Evolutionary conservation across 2,329 filamentous ascomycete genomes (phyloP).

Genomic region (Mycocentrospora acerina): DNA sequence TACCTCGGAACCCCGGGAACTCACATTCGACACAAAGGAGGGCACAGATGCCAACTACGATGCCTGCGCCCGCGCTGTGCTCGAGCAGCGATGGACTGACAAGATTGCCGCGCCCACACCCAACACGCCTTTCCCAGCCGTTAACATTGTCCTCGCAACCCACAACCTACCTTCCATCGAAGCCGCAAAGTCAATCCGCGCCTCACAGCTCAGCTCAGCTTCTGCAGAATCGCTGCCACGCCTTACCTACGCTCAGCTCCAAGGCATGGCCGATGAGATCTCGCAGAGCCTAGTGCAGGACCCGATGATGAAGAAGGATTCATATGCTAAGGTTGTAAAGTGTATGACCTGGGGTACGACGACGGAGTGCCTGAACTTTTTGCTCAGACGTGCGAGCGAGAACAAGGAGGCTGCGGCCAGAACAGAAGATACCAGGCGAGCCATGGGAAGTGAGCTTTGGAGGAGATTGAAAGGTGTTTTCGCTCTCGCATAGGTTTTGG

Average conservation of each 20-base stretch:
- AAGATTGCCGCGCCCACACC: constrained; percentile 48
- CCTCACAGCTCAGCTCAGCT: constrained; percentile 42
- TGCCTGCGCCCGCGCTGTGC: constrained; percentile 65
- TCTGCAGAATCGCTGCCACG: constrained; percentile 31
- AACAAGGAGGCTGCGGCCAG: constrained; percentile 62
- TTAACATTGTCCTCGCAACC: constrained; percentile 72
- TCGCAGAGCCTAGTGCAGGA: constrained; percentile 59
- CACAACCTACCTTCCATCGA: constrained; percentile 76
- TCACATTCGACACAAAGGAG: constrained; percentile 57
- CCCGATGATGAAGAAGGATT: constrained; percentile 38
- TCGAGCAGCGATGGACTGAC: constrained; percentile 63
- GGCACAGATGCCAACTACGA: constrained; percentile 68
- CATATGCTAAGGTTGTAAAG: constrained; percentile 54
- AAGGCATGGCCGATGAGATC: constrained; percentile 95
- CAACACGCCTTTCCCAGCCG: constrained; percentile 42
- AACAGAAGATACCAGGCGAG: constrained; percentile 54
- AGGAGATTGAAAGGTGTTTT: constrained; percentile 37
- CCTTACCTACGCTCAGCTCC: constrained; percentile 73
- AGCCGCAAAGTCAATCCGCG: constrained; percentile 53
- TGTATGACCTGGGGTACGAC: constrained; percentile 59
- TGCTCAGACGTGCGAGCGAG: constrained; percentile 59
- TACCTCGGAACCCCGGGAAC: constrained; percentile 49
- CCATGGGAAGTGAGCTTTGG: constrained; percentile 54
- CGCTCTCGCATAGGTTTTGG: constrained; percentile 19
- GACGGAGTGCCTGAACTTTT: constrained; percentile 78